Conservation (phyloP, 2,329 filamentous ascomycete genomes). For the Akanthomyces uredinophilus region DNA sequence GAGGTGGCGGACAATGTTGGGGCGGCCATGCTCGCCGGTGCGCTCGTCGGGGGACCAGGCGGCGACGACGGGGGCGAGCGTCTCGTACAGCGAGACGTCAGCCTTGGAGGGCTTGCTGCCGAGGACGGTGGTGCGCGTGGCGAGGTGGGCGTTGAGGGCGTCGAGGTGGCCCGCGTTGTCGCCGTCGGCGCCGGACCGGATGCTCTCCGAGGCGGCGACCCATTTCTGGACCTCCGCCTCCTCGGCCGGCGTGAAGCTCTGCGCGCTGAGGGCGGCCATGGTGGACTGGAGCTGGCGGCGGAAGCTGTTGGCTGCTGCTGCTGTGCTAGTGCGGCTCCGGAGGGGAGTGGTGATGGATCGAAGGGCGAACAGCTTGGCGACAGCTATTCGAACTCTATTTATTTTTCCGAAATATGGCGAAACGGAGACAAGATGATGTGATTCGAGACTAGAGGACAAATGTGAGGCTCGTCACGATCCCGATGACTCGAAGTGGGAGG, state of each 20-base stretch:
- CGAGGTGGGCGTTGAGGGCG: slow-evolving; percentile 79
- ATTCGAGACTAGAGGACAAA: background rate
- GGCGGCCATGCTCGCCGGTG: slow-evolving; percentile 82
- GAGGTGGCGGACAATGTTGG: slow-evolving; percentile 84
- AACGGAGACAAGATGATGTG: too few species aligned
- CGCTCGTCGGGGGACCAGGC: slow-evolving; percentile 80
- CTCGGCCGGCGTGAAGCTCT: slow-evolving; percentile 71
- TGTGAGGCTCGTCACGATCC: background rate
- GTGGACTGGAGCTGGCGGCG: slow-evolving; percentile 29
- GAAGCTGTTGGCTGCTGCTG: slow-evolving; percentile 22
- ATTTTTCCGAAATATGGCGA: background rate
- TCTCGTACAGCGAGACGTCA: slow-evolving; percentile 77
- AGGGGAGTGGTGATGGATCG: slow-evolving; percentile 32
- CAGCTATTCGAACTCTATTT: background rate
- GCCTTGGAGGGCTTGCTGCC: slow-evolving; percentile 85
- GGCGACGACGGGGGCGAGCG: slow-evolving; percentile 70
- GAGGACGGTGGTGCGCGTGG: slow-evolving; percentile 81
- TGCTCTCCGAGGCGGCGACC: slow-evolving; percentile 70
- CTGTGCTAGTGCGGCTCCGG: slow-evolving; percentile 23
- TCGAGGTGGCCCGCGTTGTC: slow-evolving; percentile 62
- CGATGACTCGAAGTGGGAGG: slow-evolving; percentile 5
- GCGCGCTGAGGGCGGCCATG: slow-evolving; percentile 62
- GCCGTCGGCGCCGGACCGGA: slow-evolving; percentile 48
- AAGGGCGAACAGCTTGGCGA: slow-evolving; percentile 42
- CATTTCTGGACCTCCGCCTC: slow-evolving; percentile 86